These are phyloP conservation scores for Corylus avellana DNA, from an alignment of 306 rosid species.

Conservation along the genomic window DNA sequence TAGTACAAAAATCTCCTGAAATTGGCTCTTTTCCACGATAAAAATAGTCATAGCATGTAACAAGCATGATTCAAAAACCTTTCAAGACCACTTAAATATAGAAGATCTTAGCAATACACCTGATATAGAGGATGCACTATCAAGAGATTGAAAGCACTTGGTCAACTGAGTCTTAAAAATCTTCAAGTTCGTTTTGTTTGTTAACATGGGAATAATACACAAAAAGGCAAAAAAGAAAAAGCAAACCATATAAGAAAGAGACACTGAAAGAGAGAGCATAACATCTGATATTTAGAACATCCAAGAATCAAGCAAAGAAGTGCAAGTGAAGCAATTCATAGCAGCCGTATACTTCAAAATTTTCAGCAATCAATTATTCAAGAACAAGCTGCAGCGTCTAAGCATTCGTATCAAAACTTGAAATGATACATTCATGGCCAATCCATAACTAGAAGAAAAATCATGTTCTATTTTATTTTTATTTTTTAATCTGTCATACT, in stretches of 20 bases:
- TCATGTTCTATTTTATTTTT: no score
- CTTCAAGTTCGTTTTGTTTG: neutral
- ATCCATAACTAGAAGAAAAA: no score
- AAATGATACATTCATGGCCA: neutral
- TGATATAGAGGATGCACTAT: neutral
- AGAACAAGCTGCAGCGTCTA: neutral
- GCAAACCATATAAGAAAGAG: neutral
- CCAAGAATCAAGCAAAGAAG: conserved; percentile 1
- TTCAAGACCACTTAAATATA: neutral
- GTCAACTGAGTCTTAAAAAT: neutral
- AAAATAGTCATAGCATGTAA: neutral
- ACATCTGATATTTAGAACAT: neutral
- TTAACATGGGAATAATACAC: neutral
- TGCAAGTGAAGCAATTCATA: neutral
- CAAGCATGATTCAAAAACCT: neutral
- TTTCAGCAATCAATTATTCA: neutral
- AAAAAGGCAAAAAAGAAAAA: neutral
- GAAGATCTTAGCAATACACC: neutral
- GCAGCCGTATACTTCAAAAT: neutral
- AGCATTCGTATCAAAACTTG: neutral
- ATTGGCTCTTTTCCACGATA: neutral
- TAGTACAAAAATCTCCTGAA: neutral
- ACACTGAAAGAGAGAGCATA: neutral
- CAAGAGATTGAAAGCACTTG: neutral
- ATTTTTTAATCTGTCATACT: neutral